Conservation (phyloP, 306 rosid species). For the Phaseolus lunatus region DNA sequence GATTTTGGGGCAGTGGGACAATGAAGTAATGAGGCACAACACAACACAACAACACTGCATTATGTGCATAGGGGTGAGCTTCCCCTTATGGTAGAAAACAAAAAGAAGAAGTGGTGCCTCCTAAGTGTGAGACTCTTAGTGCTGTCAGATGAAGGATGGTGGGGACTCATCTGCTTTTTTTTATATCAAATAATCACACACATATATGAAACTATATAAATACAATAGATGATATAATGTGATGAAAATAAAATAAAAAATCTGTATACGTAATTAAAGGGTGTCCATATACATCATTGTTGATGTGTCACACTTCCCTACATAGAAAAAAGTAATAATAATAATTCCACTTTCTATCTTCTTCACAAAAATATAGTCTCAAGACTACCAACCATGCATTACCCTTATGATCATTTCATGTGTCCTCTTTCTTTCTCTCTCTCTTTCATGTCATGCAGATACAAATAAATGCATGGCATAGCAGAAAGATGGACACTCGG, state of each 20-base stretch:
- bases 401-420: constrained; percentile 10
- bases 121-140: constrained; percentile 29
- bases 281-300: neutral
- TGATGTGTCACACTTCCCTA: constrained; percentile 3
- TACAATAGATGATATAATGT: too few relatives aligned
- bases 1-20: constrained; percentile 44
- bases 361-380: neutral
- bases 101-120: constrained; percentile 56
- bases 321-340: neutral
- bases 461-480: neutral
- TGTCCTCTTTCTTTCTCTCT: neutral
- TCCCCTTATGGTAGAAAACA: constrained; percentile 53
- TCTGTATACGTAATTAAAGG: neutral
- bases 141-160: constrained; percentile 50
- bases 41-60: constrained; percentile 47
- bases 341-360: neutral
- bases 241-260: neutral
- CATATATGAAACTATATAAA: too few relatives aligned
- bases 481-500: constrained; percentile 1
- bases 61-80: constrained; percentile 31
- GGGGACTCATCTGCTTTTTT: constrained; percentile 9
- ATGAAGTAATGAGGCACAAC: constrained; percentile 46
- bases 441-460: neutral
- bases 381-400: constrained; percentile 1
- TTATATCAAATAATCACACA: neutral